phyloP scores from a whole-genome alignment of 768 basidiomycete species.

The Suillus variegatus region DNA sequence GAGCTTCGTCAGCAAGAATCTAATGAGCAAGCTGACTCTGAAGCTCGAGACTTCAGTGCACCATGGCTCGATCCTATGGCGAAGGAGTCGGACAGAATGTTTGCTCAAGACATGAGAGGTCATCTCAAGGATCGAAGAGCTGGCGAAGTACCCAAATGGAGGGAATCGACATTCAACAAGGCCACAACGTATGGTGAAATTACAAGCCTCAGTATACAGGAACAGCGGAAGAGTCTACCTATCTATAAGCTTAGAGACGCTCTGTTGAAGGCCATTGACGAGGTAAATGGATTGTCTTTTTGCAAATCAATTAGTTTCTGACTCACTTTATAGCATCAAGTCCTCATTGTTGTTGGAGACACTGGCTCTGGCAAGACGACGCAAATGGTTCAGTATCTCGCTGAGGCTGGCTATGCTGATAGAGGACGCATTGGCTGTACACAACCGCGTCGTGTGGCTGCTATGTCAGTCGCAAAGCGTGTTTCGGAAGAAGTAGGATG shows the following conservation, averaged over 20 bases:
- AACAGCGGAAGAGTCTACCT: conserved; percentile 88
- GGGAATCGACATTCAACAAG: conserved; percentile 90
- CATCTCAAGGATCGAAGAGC: conserved; percentile 82
- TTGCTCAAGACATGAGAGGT: conserved; percentile 91
- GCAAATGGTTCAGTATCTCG: conserved; percentile 98
- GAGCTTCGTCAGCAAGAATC: conserved; percentile 93
- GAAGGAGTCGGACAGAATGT: conserved; percentile 78
- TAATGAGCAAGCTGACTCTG: conserved; percentile 92
- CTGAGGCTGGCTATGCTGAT: conserved; percentile 92
- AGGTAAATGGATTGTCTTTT: conserved; percentile 54
- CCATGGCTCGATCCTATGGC: conserved; percentile 99
- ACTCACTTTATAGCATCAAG: conserved; percentile 57
- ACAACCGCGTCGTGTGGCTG: conserved; percentile 98
- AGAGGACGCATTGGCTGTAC: conserved; percentile 93
- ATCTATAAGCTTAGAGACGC: conserved; percentile 95
- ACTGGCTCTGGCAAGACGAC: conserved; percentile 99
- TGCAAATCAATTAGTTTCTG: conserved; percentile 10
- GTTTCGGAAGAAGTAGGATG: conserved; percentile 99
- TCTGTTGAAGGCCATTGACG: conserved; percentile 84
- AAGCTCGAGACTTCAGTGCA: conserved; percentile 91
- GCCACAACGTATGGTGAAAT: conserved; percentile 95
- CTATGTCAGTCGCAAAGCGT: conserved; percentile 99
- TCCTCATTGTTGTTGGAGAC: conserved; percentile 97
- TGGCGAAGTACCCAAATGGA: conserved; percentile 86
- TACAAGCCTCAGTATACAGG: conserved; percentile 86